Conservation (phyloP, 2,329 filamentous ascomycete species). For the Microcera coccophila region DNA sequence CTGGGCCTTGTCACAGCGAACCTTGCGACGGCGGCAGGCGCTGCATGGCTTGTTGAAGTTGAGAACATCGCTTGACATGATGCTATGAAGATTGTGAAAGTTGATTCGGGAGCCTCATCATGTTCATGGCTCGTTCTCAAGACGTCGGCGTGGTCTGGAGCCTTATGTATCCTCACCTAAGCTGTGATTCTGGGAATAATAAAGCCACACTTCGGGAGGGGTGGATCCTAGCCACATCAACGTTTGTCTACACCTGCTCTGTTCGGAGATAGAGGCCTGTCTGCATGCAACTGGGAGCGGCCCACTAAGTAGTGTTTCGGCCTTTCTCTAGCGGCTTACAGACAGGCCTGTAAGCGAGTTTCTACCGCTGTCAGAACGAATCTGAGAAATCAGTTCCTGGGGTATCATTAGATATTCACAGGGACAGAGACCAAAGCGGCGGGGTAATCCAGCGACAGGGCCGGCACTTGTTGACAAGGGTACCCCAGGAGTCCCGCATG, state of each 20-base stretch:
- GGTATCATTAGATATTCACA: background rate
- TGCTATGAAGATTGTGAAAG: conserved; percentile 1
- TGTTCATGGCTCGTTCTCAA: background rate
- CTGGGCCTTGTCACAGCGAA: conserved; percentile 17
- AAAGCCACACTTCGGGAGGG: conserved; percentile 8
- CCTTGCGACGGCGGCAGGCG: conserved; percentile 17
- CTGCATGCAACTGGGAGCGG: conserved; percentile 2
- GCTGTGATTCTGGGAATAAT: background rate
- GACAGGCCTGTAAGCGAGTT: background rate
- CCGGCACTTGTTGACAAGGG: background rate
- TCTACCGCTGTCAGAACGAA: background rate
- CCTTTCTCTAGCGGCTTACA: background rate
- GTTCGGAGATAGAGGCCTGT: conserved; percentile 11
- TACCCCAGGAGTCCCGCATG: background rate
- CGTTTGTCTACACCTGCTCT: conserved; percentile 2
- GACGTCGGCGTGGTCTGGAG: background rate
- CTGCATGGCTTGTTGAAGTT: conserved; percentile 21
- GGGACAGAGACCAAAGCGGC: background rate
- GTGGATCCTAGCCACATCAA: conserved; percentile 6
- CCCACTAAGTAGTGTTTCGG: conserved; percentile 1
- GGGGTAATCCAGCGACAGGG: background rate
- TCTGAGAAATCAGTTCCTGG: background rate
- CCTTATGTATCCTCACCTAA: conserved; percentile 9
- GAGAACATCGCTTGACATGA: conserved; percentile 17
- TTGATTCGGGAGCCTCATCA: background rate